A percentile compares a stretch with the other conserved stretches of the same genome.
Evolutionary conservation across 345 rosid genomes (phyloP).

Genomic region (Kernera saxatilis): DNA sequence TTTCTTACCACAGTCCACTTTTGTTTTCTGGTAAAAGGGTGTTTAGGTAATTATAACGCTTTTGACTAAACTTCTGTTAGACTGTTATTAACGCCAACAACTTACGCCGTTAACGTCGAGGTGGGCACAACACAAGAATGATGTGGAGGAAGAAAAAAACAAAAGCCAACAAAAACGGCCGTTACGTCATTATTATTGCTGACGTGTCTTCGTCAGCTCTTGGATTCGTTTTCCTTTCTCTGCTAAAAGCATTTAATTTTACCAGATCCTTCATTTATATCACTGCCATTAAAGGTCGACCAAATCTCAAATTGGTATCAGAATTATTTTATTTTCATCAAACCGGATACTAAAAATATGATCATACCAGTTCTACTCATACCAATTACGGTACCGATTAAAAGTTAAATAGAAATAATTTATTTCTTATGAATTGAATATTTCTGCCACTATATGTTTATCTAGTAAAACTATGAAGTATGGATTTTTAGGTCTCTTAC

Average conservation of each 20-base stretch:
- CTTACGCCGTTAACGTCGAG: constrained; percentile 30
- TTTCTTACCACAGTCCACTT: background rate
- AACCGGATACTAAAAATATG: background rate
- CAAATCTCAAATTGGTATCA: background rate
- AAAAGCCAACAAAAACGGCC: constrained; percentile 25
- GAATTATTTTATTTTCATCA: constrained; percentile 1
- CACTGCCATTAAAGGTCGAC: constrained; percentile 9
- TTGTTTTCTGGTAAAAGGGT: background rate
- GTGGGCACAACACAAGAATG: constrained; percentile 14
- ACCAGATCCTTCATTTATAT: constrained; percentile 25
- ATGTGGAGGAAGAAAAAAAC: background rate
- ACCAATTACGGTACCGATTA: no score
- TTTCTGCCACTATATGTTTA: no score
- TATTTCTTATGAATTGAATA: no score
- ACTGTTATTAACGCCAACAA: constrained; percentile 25
- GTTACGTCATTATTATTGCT: constrained; percentile 28
- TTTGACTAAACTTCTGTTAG: background rate
- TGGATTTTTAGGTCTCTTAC: no score
- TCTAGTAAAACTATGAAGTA: no score
- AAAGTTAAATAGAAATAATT: no score
- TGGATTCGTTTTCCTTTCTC: constrained; percentile 22
- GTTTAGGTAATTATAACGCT: background rate
- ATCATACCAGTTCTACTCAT: background rate
- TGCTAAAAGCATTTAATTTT: constrained; percentile 10
- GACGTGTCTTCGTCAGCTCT: constrained; percentile 22